These are phyloP conservation scores for Elaeagnus macrophylla DNA, from an alignment of 306 rosid species.

Conservation along the genomic window DNA sequence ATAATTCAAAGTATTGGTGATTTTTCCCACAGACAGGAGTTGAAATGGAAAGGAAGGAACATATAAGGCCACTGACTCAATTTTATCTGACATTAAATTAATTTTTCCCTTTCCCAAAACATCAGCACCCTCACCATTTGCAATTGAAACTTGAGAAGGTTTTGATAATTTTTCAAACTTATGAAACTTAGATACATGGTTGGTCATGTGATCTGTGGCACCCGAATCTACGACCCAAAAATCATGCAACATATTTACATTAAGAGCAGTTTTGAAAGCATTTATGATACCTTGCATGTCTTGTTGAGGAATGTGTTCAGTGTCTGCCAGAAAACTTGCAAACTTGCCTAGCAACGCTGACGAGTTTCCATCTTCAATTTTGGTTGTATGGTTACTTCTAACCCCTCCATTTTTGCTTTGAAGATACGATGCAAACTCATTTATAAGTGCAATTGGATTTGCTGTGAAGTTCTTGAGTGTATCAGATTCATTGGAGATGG, in stretches of 20 bases:
- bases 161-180: background rate
- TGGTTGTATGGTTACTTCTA: too few relatives aligned
- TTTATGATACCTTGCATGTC: background rate
- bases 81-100: background rate
- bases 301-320: background rate
- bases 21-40: background rate
- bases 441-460: too few relatives aligned
- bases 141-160: background rate
- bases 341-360: too few relatives aligned
- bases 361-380: too few relatives aligned
- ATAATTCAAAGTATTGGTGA: background rate
- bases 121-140: background rate
- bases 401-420: too few relatives aligned
- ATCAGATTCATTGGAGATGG: background rate
- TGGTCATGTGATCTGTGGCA: slow-evolving; percentile 3
- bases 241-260: background rate
- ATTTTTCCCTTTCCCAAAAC: background rate
- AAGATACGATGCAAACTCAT: too few relatives aligned
- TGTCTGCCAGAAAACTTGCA: too few relatives aligned
- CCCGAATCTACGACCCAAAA: background rate
- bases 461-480: too few relatives aligned
- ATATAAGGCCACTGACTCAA: background rate
- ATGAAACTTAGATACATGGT: background rate
- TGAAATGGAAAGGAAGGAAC: background rate
- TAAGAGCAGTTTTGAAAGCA: background rate